Evolutionary conservation across 371 early-diverging fungal species (phyloP).

Genomic region (Blakeslea trispora): DNA sequence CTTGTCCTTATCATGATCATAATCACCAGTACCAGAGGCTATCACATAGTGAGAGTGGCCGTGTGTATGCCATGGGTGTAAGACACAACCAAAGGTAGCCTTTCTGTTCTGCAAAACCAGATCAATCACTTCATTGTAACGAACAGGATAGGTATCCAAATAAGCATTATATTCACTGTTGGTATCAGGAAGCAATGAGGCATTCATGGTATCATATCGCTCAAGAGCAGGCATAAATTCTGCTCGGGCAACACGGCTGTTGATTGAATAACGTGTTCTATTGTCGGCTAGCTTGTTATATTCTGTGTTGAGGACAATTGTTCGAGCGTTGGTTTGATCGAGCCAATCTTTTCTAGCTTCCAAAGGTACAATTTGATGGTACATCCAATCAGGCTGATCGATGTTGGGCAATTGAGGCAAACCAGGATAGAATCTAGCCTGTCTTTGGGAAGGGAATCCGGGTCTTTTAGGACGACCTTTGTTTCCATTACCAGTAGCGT

Average conservation of each 20-base stretch:
- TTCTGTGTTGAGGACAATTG: slow-evolving; percentile 26
- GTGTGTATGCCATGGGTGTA: slow-evolving; percentile 53
- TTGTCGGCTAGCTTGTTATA: slow-evolving; percentile 16
- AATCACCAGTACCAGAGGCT: slow-evolving; percentile 40
- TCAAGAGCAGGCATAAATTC: slow-evolving; percentile 1
- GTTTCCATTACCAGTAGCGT: slow-evolving; percentile 1
- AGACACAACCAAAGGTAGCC: slow-evolving; percentile 25
- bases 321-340: slow-evolving; percentile 24
- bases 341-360: slow-evolving; percentile 17
- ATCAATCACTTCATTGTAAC: slow-evolving; percentile 34
- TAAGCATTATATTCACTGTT: slow-evolving; percentile 18
- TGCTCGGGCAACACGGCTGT: slow-evolving; percentile 20
- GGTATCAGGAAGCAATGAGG: slow-evolving; percentile 4
- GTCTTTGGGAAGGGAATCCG: background rate
- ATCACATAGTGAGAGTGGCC: slow-evolving; percentile 48
- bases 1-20: slow-evolving; percentile 26
- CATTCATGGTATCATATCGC: background rate
- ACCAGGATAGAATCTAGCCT: slow-evolving; percentile 6
- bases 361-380: slow-evolving; percentile 18
- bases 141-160: slow-evolving; percentile 29
- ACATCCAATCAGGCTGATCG: slow-evolving; percentile 25
- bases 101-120: slow-evolving; percentile 40
- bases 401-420: slow-evolving; percentile 22
- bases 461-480: background rate
- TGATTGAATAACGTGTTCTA: slow-evolving; percentile 36